Evolutionary conservation across 495 filamentous ascomycete species (phyloP), one percentile per base, ranked within the genome.

Genomic region (Aspergillus carlsbadensis): DNA sequence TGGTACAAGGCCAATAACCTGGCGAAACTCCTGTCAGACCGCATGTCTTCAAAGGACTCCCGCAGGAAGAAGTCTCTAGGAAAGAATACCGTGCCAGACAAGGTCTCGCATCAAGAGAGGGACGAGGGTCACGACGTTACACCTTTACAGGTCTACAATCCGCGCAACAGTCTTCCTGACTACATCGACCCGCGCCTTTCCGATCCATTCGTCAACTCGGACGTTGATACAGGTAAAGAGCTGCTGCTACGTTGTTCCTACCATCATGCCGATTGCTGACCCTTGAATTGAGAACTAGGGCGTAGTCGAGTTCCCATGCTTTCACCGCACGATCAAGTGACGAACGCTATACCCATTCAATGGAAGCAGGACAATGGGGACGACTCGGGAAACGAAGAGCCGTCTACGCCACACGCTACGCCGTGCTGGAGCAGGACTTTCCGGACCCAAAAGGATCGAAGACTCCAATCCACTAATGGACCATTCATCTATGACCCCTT

Each of bases 11-110:
- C 66, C 33, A 81, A 88, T 69, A 76, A 81, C 18, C 22, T 70
- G 60, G 6, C 72, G 72, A n/a, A 76, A 39, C 24, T 74, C 70
- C 58, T 75, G 73, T 2, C 73, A 1, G 84, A 88, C 36, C 83
- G 92, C 20, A 79, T 92, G 76, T 74, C 77, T 5, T 77, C 82
- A 40, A 94, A 92, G 70, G 84, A 91, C 24, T 78, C 81, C 48
- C 89, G 84, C 65, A 82, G 76, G 57, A 72, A 62, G 47, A 73
- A 65, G 46, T 47, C 63, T 6, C 65, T 63, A 17, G 56, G 46
- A 10, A 63, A 71, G 49, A 36, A 20, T 31, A 29, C 14, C 20
- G 21, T 36, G 15, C 52, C 56, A 29, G 55, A 57, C 33, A 49
- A 41, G 36, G 20, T 45, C 5, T n/a, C 36, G 10, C n/a, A 43